Percentiles rank a stretch among this genome's conserved stretches.
phyloP scores from a whole-genome alignment of 805 yeast genomes.

The Sugiyamaella marilandica region DNA sequence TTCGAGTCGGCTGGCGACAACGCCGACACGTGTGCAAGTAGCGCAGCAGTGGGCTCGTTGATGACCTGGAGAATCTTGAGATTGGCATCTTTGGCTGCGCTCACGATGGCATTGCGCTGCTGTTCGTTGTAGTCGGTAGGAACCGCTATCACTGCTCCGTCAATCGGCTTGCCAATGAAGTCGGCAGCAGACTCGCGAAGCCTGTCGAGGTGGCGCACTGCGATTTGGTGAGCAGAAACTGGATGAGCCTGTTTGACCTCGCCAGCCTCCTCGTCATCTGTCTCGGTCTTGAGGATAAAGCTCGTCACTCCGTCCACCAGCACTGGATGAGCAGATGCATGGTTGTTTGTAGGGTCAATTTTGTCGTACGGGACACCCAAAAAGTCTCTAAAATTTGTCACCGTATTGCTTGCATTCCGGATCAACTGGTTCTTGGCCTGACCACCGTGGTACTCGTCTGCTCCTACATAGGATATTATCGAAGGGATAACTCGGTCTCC shows the following conservation, averaged over 20 bases:
- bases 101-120: constrained; percentile 61
- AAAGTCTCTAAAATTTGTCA: constrained; percentile 88
- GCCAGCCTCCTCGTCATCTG: constrained; percentile 42
- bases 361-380: constrained; percentile 71
- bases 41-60: constrained; percentile 88
- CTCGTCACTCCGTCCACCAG: constrained; percentile 62
- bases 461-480: constrained; percentile 83
- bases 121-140: constrained; percentile 80
- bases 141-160: constrained; percentile 81
- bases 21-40: constrained; percentile 65
- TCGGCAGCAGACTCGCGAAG: constrained; percentile 87
- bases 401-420: constrained; percentile 83
- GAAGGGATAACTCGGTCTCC: constrained; percentile 98
- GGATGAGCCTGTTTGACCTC: constrained; percentile 37
- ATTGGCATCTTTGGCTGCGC: constrained; percentile 65
- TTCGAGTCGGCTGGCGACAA: constrained; percentile 29
- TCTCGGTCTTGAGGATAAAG: constrained; percentile 44
- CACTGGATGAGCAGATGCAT: constrained; percentile 62
- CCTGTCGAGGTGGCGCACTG: constrained; percentile 77
- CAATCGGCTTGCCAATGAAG: constrained; percentile 74
- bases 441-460: constrained; percentile 94
- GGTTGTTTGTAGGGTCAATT: constrained; percentile 61
- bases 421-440: constrained; percentile 91
- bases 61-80: constrained; percentile 79
- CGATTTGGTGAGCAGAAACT: constrained; percentile 69